A percentile compares a stretch with the other conserved stretches of the same genome.
Conservation (phyloP, 768 basidiomycete genomes). For the Suillus decipiens region DNA sequence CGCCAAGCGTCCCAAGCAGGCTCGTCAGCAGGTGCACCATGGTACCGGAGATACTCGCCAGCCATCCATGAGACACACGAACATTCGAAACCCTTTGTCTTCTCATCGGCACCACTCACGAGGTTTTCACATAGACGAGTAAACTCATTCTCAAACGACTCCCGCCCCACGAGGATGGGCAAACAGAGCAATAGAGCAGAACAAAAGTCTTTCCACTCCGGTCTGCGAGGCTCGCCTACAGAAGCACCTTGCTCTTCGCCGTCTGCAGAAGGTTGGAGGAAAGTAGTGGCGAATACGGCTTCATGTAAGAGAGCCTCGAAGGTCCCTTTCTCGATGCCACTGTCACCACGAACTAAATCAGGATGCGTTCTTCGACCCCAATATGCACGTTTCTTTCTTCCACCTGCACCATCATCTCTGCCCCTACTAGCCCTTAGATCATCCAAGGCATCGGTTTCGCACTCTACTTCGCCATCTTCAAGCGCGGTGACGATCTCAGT, state of each 20-base stretch:
- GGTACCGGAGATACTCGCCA: constrained; percentile 61
- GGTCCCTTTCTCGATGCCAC: constrained; percentile 60
- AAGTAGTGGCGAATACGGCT: constrained; percentile 75
- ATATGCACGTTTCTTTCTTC: constrained; percentile 65
- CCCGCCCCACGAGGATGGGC: constrained; percentile 54
- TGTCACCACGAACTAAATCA: constrained; percentile 50
- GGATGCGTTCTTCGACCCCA: constrained; percentile 81
- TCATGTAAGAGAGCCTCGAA: constrained; percentile 84
- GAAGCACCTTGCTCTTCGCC: constrained; percentile 14
- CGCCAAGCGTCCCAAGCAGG: constrained; percentile 61
- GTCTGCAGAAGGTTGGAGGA: constrained; percentile 29
- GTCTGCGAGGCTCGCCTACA: constrained; percentile 16
- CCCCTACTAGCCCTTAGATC: constrained; percentile 33
- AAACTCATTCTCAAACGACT: constrained; percentile 71
- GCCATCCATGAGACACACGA: constrained; percentile 64
- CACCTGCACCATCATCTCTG: constrained; percentile 33
- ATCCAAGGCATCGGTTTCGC: constrained; percentile 29
- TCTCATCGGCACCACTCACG: constrained; percentile 53
- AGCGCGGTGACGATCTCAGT: constrained; percentile 56
- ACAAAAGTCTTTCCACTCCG: constrained; percentile 63
- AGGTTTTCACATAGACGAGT: constrained; percentile 66
- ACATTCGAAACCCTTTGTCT: constrained; percentile 38
- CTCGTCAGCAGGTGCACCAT: constrained; percentile 53
- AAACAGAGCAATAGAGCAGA: constrained; percentile 60
- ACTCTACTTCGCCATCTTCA: constrained; percentile 46